These are phyloP conservation scores for Scheffersomyces lignicola DNA, from an alignment of 1,139 yeast genomes.

Conservation along the genomic window DNA sequence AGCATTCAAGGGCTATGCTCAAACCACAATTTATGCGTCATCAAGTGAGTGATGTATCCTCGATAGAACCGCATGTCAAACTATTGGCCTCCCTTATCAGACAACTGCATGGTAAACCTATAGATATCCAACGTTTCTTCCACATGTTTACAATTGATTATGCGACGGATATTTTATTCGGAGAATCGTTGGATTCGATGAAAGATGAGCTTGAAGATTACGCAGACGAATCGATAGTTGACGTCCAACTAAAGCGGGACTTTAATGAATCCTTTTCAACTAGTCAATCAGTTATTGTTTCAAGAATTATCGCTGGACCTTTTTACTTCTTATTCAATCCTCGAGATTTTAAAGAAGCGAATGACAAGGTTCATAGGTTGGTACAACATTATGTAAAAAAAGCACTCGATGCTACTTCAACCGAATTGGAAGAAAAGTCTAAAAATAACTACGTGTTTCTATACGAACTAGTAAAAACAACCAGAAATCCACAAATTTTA, in stretches of 20 bases:
- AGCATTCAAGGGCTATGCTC: constrained; percentile 51
- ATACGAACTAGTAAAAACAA: constrained; percentile 28
- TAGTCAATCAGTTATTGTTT: constrained; percentile 23
- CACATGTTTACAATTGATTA: constrained; percentile 38
- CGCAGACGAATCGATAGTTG: constrained; percentile 5
- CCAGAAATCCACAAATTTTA: constrained; percentile 25
- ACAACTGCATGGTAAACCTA: constrained; percentile 18
- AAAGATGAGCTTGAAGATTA: constrained; percentile 20
- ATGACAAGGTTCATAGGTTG: constrained; percentile 25
- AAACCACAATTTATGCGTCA: constrained; percentile 55
- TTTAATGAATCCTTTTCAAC: constrained; percentile 16
- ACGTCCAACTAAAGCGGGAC: constrained; percentile 6
- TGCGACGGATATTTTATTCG: constrained; percentile 41
- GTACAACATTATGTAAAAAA: constrained; percentile 24
- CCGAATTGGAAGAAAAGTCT: constrained; percentile 20
- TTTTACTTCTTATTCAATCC: constrained; percentile 25
- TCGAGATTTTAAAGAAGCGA: constrained; percentile 17
- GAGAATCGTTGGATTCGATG: constrained; percentile 31
- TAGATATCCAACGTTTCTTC: constrained; percentile 35
- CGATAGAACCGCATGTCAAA: constrained; percentile 43
- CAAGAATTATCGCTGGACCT: constrained; percentile 26
- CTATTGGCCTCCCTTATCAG: constrained; percentile 30
- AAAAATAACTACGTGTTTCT: constrained; percentile 26
- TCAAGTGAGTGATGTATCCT: constrained; percentile 46
- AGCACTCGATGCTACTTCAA: constrained; percentile 25